A percentile compares a stretch with the other conserved stretches of the same genome.
phyloP scores from a whole-genome alignment of 495 filamentous ascomycete genomes.

The Wilcoxina mikolae region DNA sequence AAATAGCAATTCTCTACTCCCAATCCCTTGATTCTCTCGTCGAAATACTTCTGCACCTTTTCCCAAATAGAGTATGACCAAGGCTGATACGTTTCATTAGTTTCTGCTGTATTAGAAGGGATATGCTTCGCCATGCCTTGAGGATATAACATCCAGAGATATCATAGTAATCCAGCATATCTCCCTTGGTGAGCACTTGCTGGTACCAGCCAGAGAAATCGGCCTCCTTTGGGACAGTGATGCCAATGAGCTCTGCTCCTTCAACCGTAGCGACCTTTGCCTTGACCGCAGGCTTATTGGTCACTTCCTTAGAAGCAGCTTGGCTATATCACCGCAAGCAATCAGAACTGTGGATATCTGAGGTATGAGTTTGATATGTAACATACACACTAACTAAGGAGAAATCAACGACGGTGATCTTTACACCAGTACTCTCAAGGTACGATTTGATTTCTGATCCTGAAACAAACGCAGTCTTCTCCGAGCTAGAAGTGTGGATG shows the following conservation, averaged over 20 bases:
- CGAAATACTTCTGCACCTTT: conserved; percentile 78
- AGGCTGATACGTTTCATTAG: conserved; percentile 33
- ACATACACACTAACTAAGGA: conserved; percentile 13
- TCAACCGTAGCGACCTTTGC: conserved; percentile 38
- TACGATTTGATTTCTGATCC: conserved; percentile 19
- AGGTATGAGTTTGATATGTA: too few species aligned
- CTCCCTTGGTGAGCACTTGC: conserved; percentile 84
- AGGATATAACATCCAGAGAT: conserved; percentile 93
- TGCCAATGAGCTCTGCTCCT: conserved; percentile 61
- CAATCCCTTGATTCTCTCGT: conserved; percentile 67
- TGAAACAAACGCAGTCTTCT: conserved; percentile 21
- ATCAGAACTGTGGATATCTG: too few species aligned
- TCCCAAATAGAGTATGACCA: conserved; percentile 82
- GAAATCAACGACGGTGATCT: conserved; percentile 24
- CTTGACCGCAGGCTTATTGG: conserved; percentile 35
- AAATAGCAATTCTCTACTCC: conserved; percentile 92
- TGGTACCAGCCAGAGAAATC: conserved; percentile 92
- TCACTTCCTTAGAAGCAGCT: conserved; percentile 33
- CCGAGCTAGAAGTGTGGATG: conserved; percentile 26
- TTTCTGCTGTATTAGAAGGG: too few species aligned
- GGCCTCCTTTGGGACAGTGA: conserved; percentile 65
- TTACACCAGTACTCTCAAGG: conserved; percentile 26
- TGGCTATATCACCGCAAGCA: conserved; percentile 17
- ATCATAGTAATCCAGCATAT: conserved; percentile 89
- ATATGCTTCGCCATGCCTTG: too few species aligned